These are phyloP conservation scores for Pichia sp. DNA, from an alignment of 1,139 yeast genomes.

Conservation along the genomic window DNA sequence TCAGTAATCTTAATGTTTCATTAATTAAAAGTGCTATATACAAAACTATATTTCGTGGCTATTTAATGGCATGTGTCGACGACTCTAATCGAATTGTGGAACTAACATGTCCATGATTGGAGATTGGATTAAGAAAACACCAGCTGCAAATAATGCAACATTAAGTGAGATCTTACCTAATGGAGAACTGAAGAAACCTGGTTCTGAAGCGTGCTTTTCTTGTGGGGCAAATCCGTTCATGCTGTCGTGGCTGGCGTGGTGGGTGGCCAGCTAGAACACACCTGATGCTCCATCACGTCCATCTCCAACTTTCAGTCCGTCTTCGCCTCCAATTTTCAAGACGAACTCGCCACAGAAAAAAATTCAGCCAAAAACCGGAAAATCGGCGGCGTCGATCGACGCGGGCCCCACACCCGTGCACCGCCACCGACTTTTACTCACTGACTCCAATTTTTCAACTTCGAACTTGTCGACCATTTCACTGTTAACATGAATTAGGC, in stretches of 20 bases:
- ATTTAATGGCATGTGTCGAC: neutral
- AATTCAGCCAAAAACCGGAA: neutral
- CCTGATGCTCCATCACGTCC: too few relatives aligned
- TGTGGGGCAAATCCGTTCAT: slow-evolving; percentile 34
- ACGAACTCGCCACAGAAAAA: too few relatives aligned
- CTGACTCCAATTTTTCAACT: too few relatives aligned
- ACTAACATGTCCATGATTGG: slow-evolving; percentile 80
- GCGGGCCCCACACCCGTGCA: slow-evolving; percentile 1
- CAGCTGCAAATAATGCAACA: slow-evolving; percentile 63
- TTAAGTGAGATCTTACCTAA: slow-evolving; percentile 62
- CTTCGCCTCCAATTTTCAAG: too few relatives aligned
- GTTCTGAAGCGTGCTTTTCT: slow-evolving; percentile 28
- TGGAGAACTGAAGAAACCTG: slow-evolving; percentile 60
- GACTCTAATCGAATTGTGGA: slow-evolving; percentile 62
- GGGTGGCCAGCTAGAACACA: too few relatives aligned
- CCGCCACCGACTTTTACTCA: too few relatives aligned
- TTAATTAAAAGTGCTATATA: neutral
- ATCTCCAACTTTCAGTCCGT: too few relatives aligned
- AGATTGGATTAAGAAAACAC: slow-evolving; percentile 73
- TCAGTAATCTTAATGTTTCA: neutral
- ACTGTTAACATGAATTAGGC: too few relatives aligned
- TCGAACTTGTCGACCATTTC: neutral
- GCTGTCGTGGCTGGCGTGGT: slow-evolving; percentile 2
- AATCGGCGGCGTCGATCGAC: slow-evolving; percentile 2
- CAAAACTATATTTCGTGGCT: neutral